Conservation (phyloP, 2,329 filamentous ascomycete species). For the Penicillium sp. region DNA sequence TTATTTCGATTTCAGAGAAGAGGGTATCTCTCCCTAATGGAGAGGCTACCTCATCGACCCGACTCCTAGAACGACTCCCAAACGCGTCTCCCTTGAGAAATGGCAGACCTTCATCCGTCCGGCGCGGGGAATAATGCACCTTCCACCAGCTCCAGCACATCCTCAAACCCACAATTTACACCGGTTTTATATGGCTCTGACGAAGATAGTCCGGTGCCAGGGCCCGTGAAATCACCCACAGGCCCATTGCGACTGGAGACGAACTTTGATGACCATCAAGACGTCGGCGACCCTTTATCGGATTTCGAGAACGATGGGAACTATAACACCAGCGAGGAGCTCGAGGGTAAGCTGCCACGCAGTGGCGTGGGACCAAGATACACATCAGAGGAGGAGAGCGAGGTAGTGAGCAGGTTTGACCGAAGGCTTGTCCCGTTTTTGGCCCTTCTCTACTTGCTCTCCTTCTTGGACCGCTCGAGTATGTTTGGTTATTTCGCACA, state of each 20-base stretch:
- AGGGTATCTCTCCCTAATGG: not conserved
- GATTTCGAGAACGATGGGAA: conserved; percentile 29
- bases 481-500: conserved; percentile 32
- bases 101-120: conserved; percentile 29
- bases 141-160: conserved; percentile 27
- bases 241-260: conserved; percentile 37
- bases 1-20: not conserved
- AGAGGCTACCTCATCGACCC: not conserved
- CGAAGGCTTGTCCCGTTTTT: conserved; percentile 75
- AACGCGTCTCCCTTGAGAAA: conserved; percentile 7
- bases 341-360: conserved; percentile 16
- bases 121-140: conserved; percentile 28
- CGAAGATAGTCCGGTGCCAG: conserved; percentile 19
- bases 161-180: conserved; percentile 33
- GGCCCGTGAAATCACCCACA: conserved; percentile 17
- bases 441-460: conserved; percentile 77
- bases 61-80: not conserved
- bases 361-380: conserved; percentile 34
- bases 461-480: conserved; percentile 86
- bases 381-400: conserved; percentile 66
- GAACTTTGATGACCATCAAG: conserved; percentile 28
- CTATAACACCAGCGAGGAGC: conserved; percentile 31
- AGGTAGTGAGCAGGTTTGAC: conserved; percentile 74
- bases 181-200: conserved; percentile 37
- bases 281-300: conserved; percentile 20